Evolutionary conservation across 2,329 filamentous ascomycete species (phyloP), one percentile per base, ranked within the genome.

Genomic region (Scleromitrula shiraiana): DNA sequence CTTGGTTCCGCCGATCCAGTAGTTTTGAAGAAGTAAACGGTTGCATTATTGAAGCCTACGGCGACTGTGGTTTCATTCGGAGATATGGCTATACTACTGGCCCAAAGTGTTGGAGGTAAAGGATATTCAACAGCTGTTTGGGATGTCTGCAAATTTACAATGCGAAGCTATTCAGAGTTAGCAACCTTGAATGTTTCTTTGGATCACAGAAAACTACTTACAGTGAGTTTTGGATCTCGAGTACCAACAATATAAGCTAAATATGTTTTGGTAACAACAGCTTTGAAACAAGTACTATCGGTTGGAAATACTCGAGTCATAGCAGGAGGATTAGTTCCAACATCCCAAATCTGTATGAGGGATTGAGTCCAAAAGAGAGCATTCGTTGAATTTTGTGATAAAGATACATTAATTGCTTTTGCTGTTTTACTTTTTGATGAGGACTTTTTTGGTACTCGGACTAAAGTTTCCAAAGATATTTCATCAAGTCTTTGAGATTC

Each of bases 151-250:
- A 69, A 56, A 45, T 68, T 65, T 2, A 68, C 56, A 26, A 70
- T 64, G 35, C 65, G 63, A 27, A 70, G 57, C 67, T 69, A 49
- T n/a, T 7, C 1, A 19, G 15, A 36, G 9, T 42, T 22, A 38
- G 32, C 5, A 38, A 51, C 12, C 12, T 12, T 14, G 19, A 12
- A 30, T 8, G 7, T 14, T 32, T 42, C 14, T 27, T 4, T 37
- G 8, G 10, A 5, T n/a, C n/a, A n/a, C n/a, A 4, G 17, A 14
- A 29, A 23, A 7, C 38, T 20, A 20, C 60, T 60, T 62, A 69
- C 67, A 8, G 67, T 69, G 2, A 70, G 60, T 42, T 64, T 68
- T 35, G 69, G 66, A 46, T 68, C 67, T n/a, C 66, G 59, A 14
- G 63, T 67, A 3, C 66, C 66, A 48, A 69, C 63, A 5, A 70